Evolutionary conservation across 352 stramenopile species (phyloP).

Genomic region (Phytophthora foliorum): DNA sequence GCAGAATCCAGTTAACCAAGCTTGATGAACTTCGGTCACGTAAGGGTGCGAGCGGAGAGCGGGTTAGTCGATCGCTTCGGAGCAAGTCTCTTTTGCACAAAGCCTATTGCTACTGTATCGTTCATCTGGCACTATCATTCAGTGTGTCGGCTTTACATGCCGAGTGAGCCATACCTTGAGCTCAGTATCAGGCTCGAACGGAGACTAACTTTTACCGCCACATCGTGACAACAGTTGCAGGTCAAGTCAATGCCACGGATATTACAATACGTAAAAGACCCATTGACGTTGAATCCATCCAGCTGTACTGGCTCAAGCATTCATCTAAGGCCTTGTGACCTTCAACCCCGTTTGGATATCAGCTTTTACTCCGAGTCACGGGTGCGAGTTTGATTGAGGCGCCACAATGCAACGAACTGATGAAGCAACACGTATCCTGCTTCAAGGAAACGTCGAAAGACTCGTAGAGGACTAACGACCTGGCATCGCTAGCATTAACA

Average conservation of each 20-base stretch:
- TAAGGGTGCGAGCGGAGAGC: conserved; percentile 9
- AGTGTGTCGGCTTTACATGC: conserved; percentile 12
- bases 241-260: conserved; percentile 19
- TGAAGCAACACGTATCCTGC: conserved; percentile 20
- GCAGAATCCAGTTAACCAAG: conserved; percentile 1
- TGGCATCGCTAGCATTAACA: background rate
- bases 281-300: conserved; percentile 13
- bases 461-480: conserved; percentile 28
- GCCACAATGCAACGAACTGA: conserved; percentile 23
- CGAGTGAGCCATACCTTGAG: background rate
- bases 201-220: conserved; percentile 24
- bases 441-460: conserved; percentile 27
- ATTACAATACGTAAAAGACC: conserved; percentile 20
- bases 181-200: conserved; percentile 11
- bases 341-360: too few species aligned
- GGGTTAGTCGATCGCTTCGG: conserved; percentile 16
- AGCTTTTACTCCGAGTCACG: conserved; percentile 4
- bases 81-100: conserved; percentile 7
- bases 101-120: background rate
- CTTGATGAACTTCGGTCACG: background rate
- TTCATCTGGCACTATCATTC: conserved; percentile 21
- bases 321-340: background rate
- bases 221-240: conserved; percentile 29
- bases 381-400: conserved; percentile 12
- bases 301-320: conserved; percentile 32